These are phyloP conservation scores for Reticulascus tulasneorum DNA, from an alignment of 2,329 filamentous ascomycete genomes.

Conservation along the genomic window DNA sequence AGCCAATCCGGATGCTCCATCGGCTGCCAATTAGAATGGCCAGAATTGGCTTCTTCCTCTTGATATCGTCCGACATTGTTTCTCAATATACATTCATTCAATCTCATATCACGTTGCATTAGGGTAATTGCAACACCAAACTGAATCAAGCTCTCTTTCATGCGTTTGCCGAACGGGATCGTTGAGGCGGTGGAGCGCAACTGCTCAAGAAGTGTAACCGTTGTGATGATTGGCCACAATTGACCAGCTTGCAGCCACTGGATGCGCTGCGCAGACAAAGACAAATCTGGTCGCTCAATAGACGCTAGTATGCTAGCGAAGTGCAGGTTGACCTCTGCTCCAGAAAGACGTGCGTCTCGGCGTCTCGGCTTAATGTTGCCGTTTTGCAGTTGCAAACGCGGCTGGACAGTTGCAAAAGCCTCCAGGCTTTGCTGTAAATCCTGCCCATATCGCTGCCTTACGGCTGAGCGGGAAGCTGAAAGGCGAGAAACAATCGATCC, in stretches of 20 bases:
- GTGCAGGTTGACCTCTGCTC: no score
- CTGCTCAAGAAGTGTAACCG: conserved; percentile 40
- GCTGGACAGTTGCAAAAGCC: conserved; percentile 17
- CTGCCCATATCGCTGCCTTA: conserved; percentile 32
- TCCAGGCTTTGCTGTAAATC: conserved; percentile 22
- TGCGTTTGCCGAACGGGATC: conserved; percentile 24
- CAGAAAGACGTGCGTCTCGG: no score
- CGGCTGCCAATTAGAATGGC: conserved; percentile 56
- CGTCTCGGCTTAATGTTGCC: no score
- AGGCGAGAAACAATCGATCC: conserved; percentile 27
- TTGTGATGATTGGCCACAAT: conserved; percentile 43
- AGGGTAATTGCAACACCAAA: conserved; percentile 40
- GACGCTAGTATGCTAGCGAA: conserved; percentile 1
- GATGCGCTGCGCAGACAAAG: conserved; percentile 15
- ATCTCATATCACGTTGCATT: conserved; percentile 40
- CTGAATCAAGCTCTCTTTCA: conserved; percentile 35
- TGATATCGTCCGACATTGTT: conserved; percentile 22
- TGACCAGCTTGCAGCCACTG: conserved; percentile 37
- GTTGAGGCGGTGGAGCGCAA: conserved; percentile 30
- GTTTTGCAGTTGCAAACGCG: no score
- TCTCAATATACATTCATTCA: conserved; percentile 27
- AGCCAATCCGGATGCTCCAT: conserved; percentile 57
- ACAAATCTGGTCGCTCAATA: not conserved
- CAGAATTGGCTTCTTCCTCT: conserved; percentile 42
- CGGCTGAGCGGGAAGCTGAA: conserved; percentile 21